Conservation (phyloP, 2,329 filamentous ascomycete species). For the Elsinoe perseae region DNA sequence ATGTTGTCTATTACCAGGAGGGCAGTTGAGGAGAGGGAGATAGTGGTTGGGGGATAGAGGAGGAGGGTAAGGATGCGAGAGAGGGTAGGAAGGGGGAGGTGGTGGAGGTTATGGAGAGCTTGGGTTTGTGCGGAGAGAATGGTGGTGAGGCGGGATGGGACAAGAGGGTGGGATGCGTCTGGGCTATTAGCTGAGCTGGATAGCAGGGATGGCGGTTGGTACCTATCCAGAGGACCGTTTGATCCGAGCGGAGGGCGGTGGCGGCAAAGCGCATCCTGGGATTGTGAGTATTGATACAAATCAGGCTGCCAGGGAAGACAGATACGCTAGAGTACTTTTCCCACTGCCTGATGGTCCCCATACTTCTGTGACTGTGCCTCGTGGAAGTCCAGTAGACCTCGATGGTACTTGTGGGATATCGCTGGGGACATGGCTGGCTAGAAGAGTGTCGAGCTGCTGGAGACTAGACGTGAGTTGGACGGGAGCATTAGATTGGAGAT, state of each 20-base stretch:
- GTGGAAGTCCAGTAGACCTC: conserved; percentile 53
- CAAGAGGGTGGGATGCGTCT: conserved; percentile 46
- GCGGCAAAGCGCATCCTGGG: conserved; percentile 61
- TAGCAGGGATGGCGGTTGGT: conserved; percentile 29
- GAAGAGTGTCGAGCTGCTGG: conserved; percentile 39
- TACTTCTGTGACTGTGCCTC: conserved; percentile 75
- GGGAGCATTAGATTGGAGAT: conserved; percentile 46
- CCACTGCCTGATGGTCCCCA: conserved; percentile 82
- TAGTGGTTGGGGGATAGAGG: conserved; percentile 54
- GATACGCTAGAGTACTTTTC: conserved; percentile 76
- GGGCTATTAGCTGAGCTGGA: not conserved
- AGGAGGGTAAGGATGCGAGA: conserved; percentile 65
- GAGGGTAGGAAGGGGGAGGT: conserved; percentile 54
- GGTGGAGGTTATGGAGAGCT: conserved; percentile 45
- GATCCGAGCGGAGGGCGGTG: conserved; percentile 53
- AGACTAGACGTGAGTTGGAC: conserved; percentile 44
- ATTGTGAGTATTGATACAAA: not conserved
- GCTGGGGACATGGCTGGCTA: conserved; percentile 24
- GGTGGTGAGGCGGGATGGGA: conserved; percentile 40
- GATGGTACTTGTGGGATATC: not conserved
- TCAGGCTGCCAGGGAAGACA: conserved; percentile 16
- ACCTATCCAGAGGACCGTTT: conserved; percentile 77
- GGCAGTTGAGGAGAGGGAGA: conserved; percentile 55
- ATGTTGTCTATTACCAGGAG: conserved; percentile 72
- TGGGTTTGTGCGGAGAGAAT: conserved; percentile 27